Evolutionary conservation across 2,329 filamentous ascomycete genomes (phyloP).

Genomic region (Lachnellula hyalina): DNA sequence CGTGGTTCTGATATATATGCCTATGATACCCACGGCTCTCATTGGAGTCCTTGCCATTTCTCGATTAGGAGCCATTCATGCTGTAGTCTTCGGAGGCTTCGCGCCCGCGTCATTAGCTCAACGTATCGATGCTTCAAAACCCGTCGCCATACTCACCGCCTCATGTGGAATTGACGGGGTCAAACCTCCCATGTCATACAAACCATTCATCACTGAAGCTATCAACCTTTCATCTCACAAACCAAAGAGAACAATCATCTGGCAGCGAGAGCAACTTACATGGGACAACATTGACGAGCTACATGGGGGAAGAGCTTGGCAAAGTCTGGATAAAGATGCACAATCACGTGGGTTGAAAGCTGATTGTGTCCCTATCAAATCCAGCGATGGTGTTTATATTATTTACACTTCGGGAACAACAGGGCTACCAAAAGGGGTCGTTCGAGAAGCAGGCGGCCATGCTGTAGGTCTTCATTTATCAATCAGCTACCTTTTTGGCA

Average conservation of each 20-base stretch:
- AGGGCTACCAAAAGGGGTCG: conserved; percentile 74
- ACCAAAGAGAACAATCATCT: conserved; percentile 68
- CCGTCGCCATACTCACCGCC: conserved; percentile 74
- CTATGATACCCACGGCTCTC: conserved; percentile 89
- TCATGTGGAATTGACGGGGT: conserved; percentile 87
- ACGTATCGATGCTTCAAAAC: conserved; percentile 76
- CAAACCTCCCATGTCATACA: conserved; percentile 75
- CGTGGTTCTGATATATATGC: conserved; percentile 92
- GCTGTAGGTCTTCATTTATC: conserved; percentile 79
- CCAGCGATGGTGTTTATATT: conserved; percentile 78
- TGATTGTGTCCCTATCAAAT: conserved; percentile 70
- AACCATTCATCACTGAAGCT: conserved; percentile 70
- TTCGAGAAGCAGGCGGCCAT: conserved; percentile 79
- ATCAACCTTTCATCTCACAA: conserved; percentile 63
- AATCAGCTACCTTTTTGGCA: conserved; percentile 75
- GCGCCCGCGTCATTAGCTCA: conserved; percentile 76
- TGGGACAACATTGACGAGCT: conserved; percentile 67
- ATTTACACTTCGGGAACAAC: conserved; percentile 87
- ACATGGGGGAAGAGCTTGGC: conserved; percentile 75
- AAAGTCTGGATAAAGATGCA: conserved; percentile 67
- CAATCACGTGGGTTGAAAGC: conserved; percentile 61
- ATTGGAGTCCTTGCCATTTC: conserved; percentile 78
- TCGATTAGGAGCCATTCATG: conserved; percentile 80
- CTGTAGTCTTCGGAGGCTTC: conserved; percentile 92
- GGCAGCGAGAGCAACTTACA: conserved; percentile 72